phyloP scores from a whole-genome alignment of 2,329 filamentous ascomycete species.

The Diaporthe ampelina region DNA sequence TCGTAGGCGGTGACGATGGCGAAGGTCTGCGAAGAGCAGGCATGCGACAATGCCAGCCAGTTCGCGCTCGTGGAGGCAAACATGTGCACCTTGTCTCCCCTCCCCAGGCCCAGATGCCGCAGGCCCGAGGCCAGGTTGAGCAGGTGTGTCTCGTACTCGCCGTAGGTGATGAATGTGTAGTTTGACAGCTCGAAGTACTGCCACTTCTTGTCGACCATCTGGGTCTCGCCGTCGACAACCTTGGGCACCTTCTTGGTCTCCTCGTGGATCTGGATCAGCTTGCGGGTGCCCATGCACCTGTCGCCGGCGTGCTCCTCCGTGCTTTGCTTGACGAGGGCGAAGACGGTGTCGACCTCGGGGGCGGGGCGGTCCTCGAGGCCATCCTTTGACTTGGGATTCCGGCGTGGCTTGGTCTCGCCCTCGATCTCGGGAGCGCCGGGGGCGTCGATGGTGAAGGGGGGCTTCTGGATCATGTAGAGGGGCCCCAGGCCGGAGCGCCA shows the following conservation, averaged over 20 bases:
- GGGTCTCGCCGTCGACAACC: slow-evolving; percentile 83
- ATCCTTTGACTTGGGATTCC: slow-evolving; percentile 79
- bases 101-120: slow-evolving; percentile 78
- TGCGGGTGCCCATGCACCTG: slow-evolving; percentile 78
- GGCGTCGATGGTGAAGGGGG: slow-evolving; percentile 82
- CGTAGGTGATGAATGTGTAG: slow-evolving; percentile 83
- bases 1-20: slow-evolving; percentile 96
- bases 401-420: slow-evolving; percentile 87
- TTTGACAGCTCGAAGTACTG: slow-evolving; percentile 86
- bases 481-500: slow-evolving; percentile 59
- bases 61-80: slow-evolving; percentile 87
- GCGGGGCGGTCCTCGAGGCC: slow-evolving; percentile 76
- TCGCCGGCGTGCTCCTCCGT: slow-evolving; percentile 74
- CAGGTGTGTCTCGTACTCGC: slow-evolving; percentile 80
- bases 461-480: slow-evolving; percentile 73
- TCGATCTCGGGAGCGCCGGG: slow-evolving; percentile 76
- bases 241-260: slow-evolving; percentile 94
- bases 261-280: slow-evolving; percentile 81
- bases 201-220: slow-evolving; percentile 91
- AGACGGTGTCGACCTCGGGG: slow-evolving; percentile 81
- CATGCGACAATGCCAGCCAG: slow-evolving; percentile 88
- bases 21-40: slow-evolving; percentile 85
- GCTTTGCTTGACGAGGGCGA: slow-evolving; percentile 81
- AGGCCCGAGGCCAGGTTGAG: slow-evolving; percentile 80
- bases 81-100: slow-evolving; percentile 80